A percentile compares a stretch with the other conserved stretches of the same genome.
Conservation (phyloP, 2,329 filamentous ascomycete species). For the Neonectria neomacrospora region DNA sequence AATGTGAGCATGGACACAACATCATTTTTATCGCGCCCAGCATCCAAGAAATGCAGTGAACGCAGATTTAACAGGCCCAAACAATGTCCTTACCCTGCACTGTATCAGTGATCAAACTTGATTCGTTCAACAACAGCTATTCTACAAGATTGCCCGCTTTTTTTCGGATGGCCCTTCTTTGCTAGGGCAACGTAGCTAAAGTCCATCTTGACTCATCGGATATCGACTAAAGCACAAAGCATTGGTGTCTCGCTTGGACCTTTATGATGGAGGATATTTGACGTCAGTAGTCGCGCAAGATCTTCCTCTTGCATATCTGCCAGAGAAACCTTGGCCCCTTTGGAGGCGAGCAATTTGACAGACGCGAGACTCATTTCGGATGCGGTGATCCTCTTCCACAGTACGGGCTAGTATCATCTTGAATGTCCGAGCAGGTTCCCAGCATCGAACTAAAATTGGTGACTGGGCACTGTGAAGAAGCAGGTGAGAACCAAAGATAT, state of each 20-base stretch:
- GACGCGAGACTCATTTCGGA: slow-evolving; percentile 8
- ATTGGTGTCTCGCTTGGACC: slow-evolving; percentile 6
- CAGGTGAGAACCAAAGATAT: too few species aligned
- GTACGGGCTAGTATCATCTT: too few species aligned
- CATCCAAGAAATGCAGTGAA: not conserved
- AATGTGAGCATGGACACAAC: not conserved
- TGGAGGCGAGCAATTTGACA: slow-evolving; percentile 4
- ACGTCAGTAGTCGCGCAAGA: not conserved
- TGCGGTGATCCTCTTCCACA: too few species aligned
- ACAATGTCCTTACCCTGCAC: slow-evolving; percentile 3
- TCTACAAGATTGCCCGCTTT: slow-evolving; percentile 12
- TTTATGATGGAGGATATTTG: not conserved
- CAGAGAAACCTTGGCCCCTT: slow-evolving; percentile 9
- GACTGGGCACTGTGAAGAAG: too few species aligned
- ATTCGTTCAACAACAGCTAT: not conserved
- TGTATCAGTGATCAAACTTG: slow-evolving; percentile 9
- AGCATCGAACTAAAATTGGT: too few species aligned
- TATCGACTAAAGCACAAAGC: slow-evolving; percentile 5
- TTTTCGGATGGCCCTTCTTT: not conserved
- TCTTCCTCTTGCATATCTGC: slow-evolving; percentile 3
- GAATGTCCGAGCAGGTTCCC: too few species aligned
- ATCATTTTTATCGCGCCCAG: not conserved
- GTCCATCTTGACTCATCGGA: not conserved
- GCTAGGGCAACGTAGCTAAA: slow-evolving; percentile 7
- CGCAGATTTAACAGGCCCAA: slow-evolving; percentile 9